Percentiles rank a stretch among this genome's conserved stretches.
These are phyloP conservation scores for Schizonepeta tenuifolia DNA, from an alignment of 257 asterid genomes.

Conservation along the genomic window DNA sequence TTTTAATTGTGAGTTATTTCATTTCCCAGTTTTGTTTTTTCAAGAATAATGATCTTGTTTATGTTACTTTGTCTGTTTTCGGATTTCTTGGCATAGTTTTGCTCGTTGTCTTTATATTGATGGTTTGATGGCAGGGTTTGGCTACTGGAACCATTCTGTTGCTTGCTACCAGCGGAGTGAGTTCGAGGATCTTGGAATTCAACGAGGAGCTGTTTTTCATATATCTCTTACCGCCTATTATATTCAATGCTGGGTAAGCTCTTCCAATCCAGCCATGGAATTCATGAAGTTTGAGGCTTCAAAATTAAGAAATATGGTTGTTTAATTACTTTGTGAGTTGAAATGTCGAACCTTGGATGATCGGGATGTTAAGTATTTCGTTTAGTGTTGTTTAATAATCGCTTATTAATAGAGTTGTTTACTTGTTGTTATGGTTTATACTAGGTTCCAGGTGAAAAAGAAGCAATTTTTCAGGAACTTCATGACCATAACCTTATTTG, in stretches of 20 bases:
- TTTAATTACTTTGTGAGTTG: background rate
- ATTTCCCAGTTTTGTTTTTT: background rate
- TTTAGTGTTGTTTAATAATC: background rate
- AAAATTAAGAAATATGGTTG: background rate
- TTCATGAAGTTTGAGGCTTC: background rate
- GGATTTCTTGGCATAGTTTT: background rate
- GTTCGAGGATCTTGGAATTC: conserved; percentile 64
- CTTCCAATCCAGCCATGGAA: background rate
- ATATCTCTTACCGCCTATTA: conserved; percentile 83
- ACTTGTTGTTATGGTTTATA: background rate
- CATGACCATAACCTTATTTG: conserved; percentile 61
- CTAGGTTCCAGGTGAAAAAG: conserved; percentile 84
- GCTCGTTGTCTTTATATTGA: background rate
- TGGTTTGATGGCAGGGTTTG: conserved; percentile 58
- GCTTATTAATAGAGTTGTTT: background rate
- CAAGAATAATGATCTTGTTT: background rate
- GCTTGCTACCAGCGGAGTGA: conserved; percentile 53
- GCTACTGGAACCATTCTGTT: conserved; percentile 50
- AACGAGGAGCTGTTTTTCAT: conserved; percentile 75
- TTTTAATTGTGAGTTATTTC: conserved; percentile 51
- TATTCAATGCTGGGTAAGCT: conserved; percentile 75
- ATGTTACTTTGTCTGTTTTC: background rate
- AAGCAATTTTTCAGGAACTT: conserved; percentile 74
- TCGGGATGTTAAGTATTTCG: background rate
- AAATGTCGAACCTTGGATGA: background rate